Percentiles rank a stretch among this genome's conserved stretches.
These are phyloP conservation scores for Tausonia pullulans DNA, from an alignment of 1,284 basidiomycete species.

Conservation along the genomic window DNA sequence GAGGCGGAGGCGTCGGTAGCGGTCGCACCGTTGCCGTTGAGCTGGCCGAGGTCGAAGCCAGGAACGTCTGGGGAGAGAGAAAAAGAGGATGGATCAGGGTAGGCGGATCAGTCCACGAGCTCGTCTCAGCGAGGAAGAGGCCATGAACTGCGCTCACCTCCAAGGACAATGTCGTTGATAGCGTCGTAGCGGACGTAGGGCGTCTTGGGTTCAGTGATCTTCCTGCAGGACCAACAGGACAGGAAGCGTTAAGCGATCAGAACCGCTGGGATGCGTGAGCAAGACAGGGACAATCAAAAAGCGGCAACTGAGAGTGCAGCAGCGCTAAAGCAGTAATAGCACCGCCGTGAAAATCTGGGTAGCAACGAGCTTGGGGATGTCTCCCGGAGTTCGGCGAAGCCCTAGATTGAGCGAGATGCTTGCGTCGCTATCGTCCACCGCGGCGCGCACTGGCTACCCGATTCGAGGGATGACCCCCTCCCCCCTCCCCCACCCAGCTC, in stretches of 20 bases:
- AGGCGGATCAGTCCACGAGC: background rate
- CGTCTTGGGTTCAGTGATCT: conserved; percentile 95
- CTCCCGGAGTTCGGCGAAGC: no score
- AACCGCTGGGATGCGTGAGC: background rate
- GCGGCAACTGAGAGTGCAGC: no score
- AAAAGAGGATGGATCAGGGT: background rate
- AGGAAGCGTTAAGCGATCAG: background rate
- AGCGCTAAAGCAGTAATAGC: no score
- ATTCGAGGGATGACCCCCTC: no score
- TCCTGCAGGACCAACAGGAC: conserved; percentile 32
- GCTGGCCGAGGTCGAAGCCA: conserved; percentile 11
- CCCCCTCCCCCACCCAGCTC: no score
- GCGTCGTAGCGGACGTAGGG: conserved; percentile 84
- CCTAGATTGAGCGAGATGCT: no score
- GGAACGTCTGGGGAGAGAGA: conserved; percentile 8
- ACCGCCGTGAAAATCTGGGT: no score
- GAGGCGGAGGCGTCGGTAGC: background rate
- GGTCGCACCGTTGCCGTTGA: conserved; percentile 5
- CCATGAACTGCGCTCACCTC: conserved; percentile 43
- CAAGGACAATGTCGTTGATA: conserved; percentile 60
- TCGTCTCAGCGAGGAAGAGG: no score
- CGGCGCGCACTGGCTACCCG: no score
- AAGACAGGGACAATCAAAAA: background rate
- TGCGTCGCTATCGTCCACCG: no score
- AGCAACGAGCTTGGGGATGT: no score